Conservation (phyloP, 1,284 basidiomycete genomes). For the Irpex sp. region DNA sequence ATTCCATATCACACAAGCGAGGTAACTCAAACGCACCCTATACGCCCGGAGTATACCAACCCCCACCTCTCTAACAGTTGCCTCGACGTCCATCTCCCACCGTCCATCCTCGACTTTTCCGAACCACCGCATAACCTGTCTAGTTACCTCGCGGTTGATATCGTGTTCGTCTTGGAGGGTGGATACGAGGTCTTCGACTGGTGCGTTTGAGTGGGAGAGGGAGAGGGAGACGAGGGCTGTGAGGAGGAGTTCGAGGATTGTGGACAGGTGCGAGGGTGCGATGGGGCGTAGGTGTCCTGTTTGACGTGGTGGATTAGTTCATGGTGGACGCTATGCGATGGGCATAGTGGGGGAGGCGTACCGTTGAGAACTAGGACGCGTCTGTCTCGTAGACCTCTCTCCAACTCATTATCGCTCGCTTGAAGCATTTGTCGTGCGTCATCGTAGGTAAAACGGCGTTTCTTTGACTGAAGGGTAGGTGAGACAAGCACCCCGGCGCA, state of each 20-base stretch:
- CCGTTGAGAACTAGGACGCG: constrained; percentile 72
- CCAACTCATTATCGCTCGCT: constrained; percentile 71
- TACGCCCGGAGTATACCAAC: constrained; percentile 62
- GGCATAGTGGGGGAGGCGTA: constrained; percentile 22
- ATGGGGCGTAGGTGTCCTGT: constrained; percentile 67
- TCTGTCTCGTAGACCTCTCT: constrained; percentile 53
- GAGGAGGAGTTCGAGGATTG: constrained; percentile 69
- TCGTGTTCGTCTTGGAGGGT: constrained; percentile 75
- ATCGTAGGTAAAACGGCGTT: constrained; percentile 45
- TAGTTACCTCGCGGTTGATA: constrained; percentile 51
- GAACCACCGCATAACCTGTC: constrained; percentile 77
- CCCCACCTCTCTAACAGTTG: constrained; percentile 63
- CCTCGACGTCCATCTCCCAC: constrained; percentile 61
- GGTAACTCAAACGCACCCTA: constrained; percentile 51
- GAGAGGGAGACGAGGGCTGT: constrained; percentile 60
- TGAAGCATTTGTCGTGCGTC: constrained; percentile 65
- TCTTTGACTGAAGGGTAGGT: constrained; percentile 19
- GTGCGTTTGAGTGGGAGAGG: constrained; percentile 41
- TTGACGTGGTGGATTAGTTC: too few species aligned
- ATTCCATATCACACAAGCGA: constrained; percentile 1
- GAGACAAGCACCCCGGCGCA: not conserved
- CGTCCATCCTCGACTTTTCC: constrained; percentile 48
- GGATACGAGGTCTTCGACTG: constrained; percentile 48
- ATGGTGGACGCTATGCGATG: too few species aligned
- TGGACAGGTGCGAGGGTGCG: constrained; percentile 55